Conservation (phyloP, 306 rosid genomes). For the Cicer pinnatifidum region DNA sequence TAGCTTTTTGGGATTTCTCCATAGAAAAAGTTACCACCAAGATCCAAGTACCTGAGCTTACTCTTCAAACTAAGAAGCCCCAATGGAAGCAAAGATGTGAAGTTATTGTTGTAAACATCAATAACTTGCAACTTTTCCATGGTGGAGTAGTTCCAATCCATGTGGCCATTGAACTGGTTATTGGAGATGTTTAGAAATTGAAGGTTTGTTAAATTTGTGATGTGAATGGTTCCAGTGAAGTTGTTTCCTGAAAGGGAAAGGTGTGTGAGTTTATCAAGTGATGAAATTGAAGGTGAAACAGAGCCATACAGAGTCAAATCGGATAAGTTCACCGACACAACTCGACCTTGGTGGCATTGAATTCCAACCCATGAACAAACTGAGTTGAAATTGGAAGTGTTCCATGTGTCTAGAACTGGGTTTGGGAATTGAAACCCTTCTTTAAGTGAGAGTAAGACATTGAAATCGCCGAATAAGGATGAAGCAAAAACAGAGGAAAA, state of each 20-base stretch:
- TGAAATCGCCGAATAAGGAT: constrained; percentile 68
- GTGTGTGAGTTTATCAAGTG: constrained; percentile 63
- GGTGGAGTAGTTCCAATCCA: constrained; percentile 69
- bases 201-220: constrained; percentile 58
- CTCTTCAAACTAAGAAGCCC: constrained; percentile 56
- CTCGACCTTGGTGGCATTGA: constrained; percentile 64
- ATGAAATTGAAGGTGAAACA: constrained; percentile 63
- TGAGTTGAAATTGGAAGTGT: constrained; percentile 53
- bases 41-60: constrained; percentile 65
- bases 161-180: constrained; percentile 66
- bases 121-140: constrained; percentile 62
- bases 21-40: constrained; percentile 75
- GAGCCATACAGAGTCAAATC: constrained; percentile 65
- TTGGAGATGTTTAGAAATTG: constrained; percentile 73
- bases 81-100: constrained; percentile 68
- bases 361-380: constrained; percentile 80
- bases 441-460: constrained; percentile 60
- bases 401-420: constrained; percentile 64
- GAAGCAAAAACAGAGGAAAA: constrained; percentile 55
- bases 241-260: constrained; percentile 82
- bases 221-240: constrained; percentile 65
- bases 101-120: constrained; percentile 81
- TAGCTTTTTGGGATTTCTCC: constrained; percentile 70
- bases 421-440: constrained; percentile 64
- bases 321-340: constrained; percentile 65